phyloP scores from a whole-genome alignment of 2,329 filamentous ascomycete species.

The Epichloe coenophiala region DNA sequence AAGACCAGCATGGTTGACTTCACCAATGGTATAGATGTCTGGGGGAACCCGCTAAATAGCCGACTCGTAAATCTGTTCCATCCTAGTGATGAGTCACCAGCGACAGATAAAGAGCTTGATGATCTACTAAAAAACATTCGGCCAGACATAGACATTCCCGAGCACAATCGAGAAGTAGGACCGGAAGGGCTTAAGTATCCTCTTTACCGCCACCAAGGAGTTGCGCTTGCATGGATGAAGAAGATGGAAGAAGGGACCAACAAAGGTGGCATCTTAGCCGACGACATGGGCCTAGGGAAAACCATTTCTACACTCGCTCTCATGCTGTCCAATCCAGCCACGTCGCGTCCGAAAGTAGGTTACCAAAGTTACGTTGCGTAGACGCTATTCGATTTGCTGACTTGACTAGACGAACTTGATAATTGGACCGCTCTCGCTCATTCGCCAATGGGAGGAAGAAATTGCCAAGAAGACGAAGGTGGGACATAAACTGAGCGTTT shows the following conservation, averaged over 20 bases:
- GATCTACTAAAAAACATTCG: slow-evolving; percentile 63
- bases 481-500: slow-evolving; percentile 46
- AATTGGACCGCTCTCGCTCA: slow-evolving; percentile 63
- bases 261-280: slow-evolving; percentile 79
- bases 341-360: slow-evolving; percentile 23
- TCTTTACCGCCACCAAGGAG: slow-evolving; percentile 70
- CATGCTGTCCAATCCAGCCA: slow-evolving; percentile 54
- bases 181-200: slow-evolving; percentile 53
- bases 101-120: slow-evolving; percentile 50
- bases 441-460: slow-evolving; percentile 77
- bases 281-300: slow-evolving; percentile 90
- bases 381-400: slow-evolving; percentile 26
- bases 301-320: slow-evolving; percentile 75
- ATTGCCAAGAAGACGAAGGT: slow-evolving; percentile 55
- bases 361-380: slow-evolving; percentile 13
- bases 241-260: slow-evolving; percentile 65
- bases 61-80: slow-evolving; percentile 21
- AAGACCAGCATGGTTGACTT: slow-evolving; percentile 26
- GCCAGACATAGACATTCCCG: slow-evolving; percentile 52
- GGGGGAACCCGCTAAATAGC: slow-evolving; percentile 24
- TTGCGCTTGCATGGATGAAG: slow-evolving; percentile 74
- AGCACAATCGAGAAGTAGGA: slow-evolving; percentile 51
- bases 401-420: slow-evolving; percentile 63
- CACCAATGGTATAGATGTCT: slow-evolving; percentile 18
- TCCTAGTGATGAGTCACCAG: slow-evolving; percentile 22